Conservation (phyloP, 177 flowering plant species). For the Vitis hybrid region DNA sequence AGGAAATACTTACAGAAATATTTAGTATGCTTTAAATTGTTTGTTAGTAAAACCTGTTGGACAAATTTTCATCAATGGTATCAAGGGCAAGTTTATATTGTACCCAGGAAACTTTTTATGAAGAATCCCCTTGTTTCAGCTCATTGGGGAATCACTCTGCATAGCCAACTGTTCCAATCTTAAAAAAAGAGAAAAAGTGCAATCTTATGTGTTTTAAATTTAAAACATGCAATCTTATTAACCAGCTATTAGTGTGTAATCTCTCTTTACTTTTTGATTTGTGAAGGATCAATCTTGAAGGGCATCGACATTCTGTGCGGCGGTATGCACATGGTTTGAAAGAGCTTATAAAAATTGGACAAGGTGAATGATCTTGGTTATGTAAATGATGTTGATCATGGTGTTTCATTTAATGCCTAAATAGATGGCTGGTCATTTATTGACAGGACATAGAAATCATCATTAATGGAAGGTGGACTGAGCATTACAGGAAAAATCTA, state of each 20-base stretch:
- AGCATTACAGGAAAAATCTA: too few species aligned
- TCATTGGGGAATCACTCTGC: too few species aligned
- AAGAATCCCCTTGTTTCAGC: not conserved
- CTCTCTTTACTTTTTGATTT: constrained; percentile 11
- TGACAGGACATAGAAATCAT: not conserved
- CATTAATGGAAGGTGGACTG: too few species aligned
- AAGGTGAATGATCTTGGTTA: constrained; percentile 46
- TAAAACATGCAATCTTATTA: not conserved
- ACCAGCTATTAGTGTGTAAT: not conserved
- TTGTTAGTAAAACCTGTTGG: not conserved
- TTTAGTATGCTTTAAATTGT: not conserved
- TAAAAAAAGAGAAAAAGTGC: not conserved
- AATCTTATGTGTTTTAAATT: too few species aligned
- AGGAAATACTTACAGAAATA: not conserved
- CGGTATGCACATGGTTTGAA: constrained; percentile 75
- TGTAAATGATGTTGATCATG: not conserved
- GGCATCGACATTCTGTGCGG: constrained; percentile 78
- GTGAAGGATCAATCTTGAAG: constrained; percentile 84
- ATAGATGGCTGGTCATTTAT: not conserved
- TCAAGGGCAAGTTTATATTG: too few species aligned
- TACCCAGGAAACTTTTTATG: not conserved
- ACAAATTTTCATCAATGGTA: too few species aligned
- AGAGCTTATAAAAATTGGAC: constrained; percentile 79
- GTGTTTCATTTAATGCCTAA: not conserved
- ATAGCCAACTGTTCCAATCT: not conserved